Evolutionary conservation across 257 asterid species (phyloP), one percentile per base, ranked within the genome.

Genomic region (Scutellaria minor): DNA sequence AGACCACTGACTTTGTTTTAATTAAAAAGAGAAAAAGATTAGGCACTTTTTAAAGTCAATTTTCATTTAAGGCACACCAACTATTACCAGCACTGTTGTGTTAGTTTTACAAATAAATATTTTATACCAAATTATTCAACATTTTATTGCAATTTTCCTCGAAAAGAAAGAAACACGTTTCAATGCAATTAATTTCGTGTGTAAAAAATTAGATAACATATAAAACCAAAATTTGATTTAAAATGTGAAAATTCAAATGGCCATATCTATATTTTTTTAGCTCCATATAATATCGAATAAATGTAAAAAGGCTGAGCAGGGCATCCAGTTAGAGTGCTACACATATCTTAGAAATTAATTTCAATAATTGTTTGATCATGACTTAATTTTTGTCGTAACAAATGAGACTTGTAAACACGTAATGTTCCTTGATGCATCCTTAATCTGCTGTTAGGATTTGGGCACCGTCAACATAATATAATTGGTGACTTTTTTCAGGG

Each of bases 361-460:
- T 59, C 47, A 22, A 37, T 50, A 50, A 50, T 35, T 59, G 46
- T 59, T 35, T 12, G 65, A 61, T 61, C 8, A 41, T 15, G 67
- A 61, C 54, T 22, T 5, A 59, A 37, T 13, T 48, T 40, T 48
- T 40, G 66, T 41, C 37, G 4, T 9, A 41, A 35, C 10, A 46
- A 24, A 65, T 7, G 40, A 45, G 41, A 4, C 44, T 7, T 8
- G 51, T n/a, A 50, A 39, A 40, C 48, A 61, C 67, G 67, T 61
- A 61, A 61, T 41, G 45, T 59, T n/a, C 13, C 47, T 59, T 37
- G 47, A 11, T 11, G 15, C 46, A 7, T 65, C 62, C 52, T 2
- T 37, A 68, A 18, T 51, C 10, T 6, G 14, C 31, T 52, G 46
- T 31, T 71, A 58, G 75, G 75, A 68, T n/a, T 46, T 71, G 46